Percentiles rank a stretch among this genome's conserved stretches.
Conservation (phyloP, 148 eudicot genomes). For the Amaranthus hypochondriacus region DNA sequence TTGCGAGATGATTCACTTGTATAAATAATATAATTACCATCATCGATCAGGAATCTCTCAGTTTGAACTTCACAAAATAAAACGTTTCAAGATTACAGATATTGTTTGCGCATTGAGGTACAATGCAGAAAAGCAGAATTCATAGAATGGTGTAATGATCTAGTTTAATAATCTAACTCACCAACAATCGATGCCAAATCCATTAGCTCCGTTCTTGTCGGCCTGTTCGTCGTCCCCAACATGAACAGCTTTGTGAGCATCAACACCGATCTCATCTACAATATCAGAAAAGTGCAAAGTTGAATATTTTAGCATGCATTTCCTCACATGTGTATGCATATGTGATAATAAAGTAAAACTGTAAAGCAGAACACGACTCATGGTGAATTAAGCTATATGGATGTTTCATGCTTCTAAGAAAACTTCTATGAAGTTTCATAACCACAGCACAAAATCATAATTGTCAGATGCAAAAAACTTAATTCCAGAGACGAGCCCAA, state of each 20-base stretch:
- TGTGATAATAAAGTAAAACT: background rate
- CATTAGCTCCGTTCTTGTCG: conserved; percentile 82
- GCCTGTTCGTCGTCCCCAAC: conserved; percentile 87
- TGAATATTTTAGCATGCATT: background rate
- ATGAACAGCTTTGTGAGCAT: conserved; percentile 59
- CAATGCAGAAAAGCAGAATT: background rate
- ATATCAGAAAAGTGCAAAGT: conserved; percentile 5
- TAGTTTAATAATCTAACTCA: conserved; percentile 28
- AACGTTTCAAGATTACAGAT: background rate
- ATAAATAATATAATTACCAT: background rate
- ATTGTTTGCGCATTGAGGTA: background rate
- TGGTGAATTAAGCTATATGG: background rate
- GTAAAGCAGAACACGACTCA: background rate
- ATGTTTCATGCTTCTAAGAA: background rate
- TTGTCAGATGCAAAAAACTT: background rate
- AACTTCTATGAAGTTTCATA: background rate
- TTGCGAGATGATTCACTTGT: background rate
- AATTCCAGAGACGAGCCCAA: too few relatives aligned
- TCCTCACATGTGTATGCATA: background rate
- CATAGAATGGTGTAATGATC: background rate
- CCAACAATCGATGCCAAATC: conserved; percentile 84
- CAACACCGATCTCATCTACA: conserved; percentile 55
- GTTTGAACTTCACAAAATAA: background rate
- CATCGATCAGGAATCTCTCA: background rate
- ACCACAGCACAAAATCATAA: background rate